Base-by-base conservation (phyloP, 352 stramenopile genomes). In the Phytopythium mirpurense region DNA sequence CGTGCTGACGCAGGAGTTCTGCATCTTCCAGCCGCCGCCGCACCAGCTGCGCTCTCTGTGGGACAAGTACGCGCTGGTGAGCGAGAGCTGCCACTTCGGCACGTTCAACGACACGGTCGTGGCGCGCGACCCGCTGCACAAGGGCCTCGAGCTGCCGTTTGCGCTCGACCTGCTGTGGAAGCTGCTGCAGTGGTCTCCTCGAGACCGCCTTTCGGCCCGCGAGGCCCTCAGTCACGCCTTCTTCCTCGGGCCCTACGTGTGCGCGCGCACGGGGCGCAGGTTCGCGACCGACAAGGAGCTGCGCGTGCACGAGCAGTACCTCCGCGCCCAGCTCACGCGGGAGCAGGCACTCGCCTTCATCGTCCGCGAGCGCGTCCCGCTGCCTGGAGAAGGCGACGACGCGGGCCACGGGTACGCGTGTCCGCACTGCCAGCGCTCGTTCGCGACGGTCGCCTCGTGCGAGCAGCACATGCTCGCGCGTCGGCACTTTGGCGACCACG, bases 141-240 rank as follows among this genome's bases (percentile, higher is more conserved):
- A 86, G 2, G 95, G 95, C 5, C 90, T 98, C 44, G 72, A 89
- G 60, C 73, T 90, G 45, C 49, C 54, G 1, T 93, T 67, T 63
- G 79, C 79, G 2, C 67, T 98, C 21, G 86, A 98, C 73, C 68
- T 99, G 23, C 89, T 99, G 55, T 98, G 87, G 83, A 80, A 87
- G 32, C 64, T 99, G 36, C 75, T 99, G 23, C 86, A 95, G 29
- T 98, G 87, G 86, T 74, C 98, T 72, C 93, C 96, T 14, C 67
- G 67, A 12, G 72, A 98, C 40, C 76, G 96, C 24, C 95, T 98
- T 32, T 70, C 71, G 24, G 76, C 81, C 0, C 41, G 63, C 6
- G 77, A 93, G 8, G 87, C 88, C 16, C 60, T 97, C 16, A 55
- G 87, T 42, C 88, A 97, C 57, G 83, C 87, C 9, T 96, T 92